phyloP scores from a whole-genome alignment of 106 monocot species.

The Acanthochlamys bracteata region DNA sequence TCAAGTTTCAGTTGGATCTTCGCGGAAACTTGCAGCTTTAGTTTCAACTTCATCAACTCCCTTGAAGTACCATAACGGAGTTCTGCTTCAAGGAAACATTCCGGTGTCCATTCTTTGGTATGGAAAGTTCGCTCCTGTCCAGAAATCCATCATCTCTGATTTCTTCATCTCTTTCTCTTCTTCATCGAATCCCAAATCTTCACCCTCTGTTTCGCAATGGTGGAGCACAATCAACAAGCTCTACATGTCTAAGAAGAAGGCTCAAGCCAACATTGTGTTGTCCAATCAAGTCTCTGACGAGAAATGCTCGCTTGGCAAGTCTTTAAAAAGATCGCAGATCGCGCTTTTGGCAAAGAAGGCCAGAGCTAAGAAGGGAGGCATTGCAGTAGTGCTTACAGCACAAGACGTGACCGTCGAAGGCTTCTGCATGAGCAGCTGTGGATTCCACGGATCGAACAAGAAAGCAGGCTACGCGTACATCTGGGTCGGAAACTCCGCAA shows the following conservation, averaged over 20 bases:
- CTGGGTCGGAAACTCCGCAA: constrained; percentile 30
- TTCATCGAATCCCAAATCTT: neutral
- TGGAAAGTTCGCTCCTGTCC: constrained; percentile 19
- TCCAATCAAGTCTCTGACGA: neutral
- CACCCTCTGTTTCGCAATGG: constrained; percentile 6
- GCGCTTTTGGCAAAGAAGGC: neutral
- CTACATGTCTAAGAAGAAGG: neutral
- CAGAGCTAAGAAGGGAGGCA: constrained; percentile 5
- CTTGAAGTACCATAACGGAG: constrained; percentile 36
- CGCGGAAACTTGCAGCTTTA: constrained; percentile 9
- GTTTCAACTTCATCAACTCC: neutral
- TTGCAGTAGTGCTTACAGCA: constrained; percentile 49
- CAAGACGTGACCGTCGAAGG: constrained; percentile 49
- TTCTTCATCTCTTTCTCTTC: constrained; percentile 26
- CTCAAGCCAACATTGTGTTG: neutral
- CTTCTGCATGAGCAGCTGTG: constrained; percentile 77
- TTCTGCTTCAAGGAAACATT: constrained; percentile 26
- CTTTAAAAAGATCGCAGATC: neutral
- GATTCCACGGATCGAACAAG: constrained; percentile 26
- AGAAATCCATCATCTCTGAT: constrained; percentile 30
- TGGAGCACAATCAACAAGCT: constrained; percentile 5
- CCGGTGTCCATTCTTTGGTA: constrained; percentile 31
- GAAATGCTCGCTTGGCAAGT: constrained; percentile 6
- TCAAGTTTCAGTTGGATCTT: too few relatives aligned
- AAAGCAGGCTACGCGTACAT: constrained; percentile 10